Conservation (phyloP, 1,139 yeast species). For the Magnusiomyces ingens region DNA sequence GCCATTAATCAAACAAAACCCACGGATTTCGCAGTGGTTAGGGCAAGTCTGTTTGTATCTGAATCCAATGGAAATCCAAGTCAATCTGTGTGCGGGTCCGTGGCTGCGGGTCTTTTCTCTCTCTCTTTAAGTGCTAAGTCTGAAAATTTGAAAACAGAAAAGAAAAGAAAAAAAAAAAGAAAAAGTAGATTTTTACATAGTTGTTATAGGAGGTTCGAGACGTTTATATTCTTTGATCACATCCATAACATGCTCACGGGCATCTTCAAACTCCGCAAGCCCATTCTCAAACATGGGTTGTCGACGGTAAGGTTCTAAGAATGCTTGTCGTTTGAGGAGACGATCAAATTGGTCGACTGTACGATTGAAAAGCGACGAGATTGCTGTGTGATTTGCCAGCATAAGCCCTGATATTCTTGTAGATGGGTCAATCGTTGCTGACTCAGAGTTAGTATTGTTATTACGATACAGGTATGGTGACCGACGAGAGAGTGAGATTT, state of each 20-base stretch:
- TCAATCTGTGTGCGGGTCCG: too few relatives aligned
- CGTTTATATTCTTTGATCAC: conserved; percentile 65
- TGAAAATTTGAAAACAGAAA: not conserved
- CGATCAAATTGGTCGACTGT: conserved; percentile 73
- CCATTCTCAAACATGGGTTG: conserved; percentile 54
- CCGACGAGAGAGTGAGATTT: conserved; percentile 67
- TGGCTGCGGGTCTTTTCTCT: too few relatives aligned
- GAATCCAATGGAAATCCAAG: too few relatives aligned
- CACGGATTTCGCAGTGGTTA: too few relatives aligned
- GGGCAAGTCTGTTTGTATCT: too few relatives aligned
- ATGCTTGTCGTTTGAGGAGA: conserved; percentile 75
- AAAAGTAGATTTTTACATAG: not conserved
- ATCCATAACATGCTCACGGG: conserved; percentile 62
- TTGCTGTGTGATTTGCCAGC: conserved; percentile 72
- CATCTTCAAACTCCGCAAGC: conserved; percentile 70
- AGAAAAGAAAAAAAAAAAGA: not conserved
- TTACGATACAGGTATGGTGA: conserved; percentile 49
- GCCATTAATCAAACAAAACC: too few relatives aligned
- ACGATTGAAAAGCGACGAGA: conserved; percentile 56
- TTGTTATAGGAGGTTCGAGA: conserved; percentile 39
- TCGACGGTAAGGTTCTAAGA: conserved; percentile 67
- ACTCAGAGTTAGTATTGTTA: not conserved
- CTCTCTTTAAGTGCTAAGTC: not conserved
- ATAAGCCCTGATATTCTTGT: conserved; percentile 53
- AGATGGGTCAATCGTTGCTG: conserved; percentile 13